A percentile compares a stretch with the other conserved stretches of the same genome.
phyloP scores from a whole-genome alignment of 345 rosid species.

The Clarkia xantiana region DNA sequence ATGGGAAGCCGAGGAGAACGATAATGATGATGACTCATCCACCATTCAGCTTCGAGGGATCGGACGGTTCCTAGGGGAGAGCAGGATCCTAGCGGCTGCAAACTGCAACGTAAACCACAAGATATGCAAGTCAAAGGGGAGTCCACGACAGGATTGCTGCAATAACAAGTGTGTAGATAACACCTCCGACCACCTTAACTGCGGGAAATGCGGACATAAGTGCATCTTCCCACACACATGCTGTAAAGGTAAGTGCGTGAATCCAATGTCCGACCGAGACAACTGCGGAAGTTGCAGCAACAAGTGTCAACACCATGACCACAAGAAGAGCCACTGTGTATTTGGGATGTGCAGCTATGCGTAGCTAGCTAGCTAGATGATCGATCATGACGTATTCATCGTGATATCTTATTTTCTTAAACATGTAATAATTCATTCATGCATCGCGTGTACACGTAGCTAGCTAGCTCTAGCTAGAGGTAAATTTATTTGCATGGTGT shows the following conservation, averaged over 20 bases:
- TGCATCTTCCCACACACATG: slow-evolving; percentile 25
- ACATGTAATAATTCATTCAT: no score
- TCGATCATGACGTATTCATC: no score
- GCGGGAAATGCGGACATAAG: slow-evolving; percentile 27
- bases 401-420: no score
- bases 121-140: slow-evolving; percentile 15
- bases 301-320: not conserved
- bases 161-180: slow-evolving; percentile 19
- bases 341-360: slow-evolving; percentile 6
- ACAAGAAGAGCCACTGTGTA: slow-evolving; percentile 3
- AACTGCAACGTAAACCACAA: slow-evolving; percentile 1
- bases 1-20: no score
- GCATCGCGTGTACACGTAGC: no score
- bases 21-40: no score
- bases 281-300: slow-evolving; percentile 6
- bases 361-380: no score
- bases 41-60: not conserved
- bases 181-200: slow-evolving; percentile 14
- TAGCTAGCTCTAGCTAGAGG: no score
- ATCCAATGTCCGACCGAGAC: slow-evolving; percentile 1
- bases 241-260: slow-evolving; percentile 25
- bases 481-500: no score
- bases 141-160: slow-evolving; percentile 25
- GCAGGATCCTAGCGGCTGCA: no score
- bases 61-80: slow-evolving; percentile 5